Conservation (phyloP, 495 filamentous ascomycete species). For the Lasiosphaeria hispida region DNA sequence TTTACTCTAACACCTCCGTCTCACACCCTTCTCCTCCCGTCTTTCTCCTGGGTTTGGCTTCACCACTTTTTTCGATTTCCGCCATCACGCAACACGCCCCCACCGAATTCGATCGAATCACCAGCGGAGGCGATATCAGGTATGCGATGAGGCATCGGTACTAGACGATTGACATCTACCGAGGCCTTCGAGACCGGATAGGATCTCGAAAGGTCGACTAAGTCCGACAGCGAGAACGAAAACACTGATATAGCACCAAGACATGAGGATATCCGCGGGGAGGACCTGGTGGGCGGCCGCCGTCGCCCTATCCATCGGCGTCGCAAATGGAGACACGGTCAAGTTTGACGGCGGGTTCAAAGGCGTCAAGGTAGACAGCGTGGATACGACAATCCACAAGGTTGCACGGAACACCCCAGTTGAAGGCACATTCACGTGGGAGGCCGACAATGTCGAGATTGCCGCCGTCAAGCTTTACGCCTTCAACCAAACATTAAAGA, state of each 20-base stretch:
- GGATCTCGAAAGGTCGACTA: neutral
- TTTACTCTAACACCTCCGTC: neutral
- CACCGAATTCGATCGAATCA: neutral
- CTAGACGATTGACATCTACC: too few species aligned
- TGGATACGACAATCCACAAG: too few species aligned
- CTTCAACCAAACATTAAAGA: neutral
- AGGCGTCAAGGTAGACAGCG: too few species aligned
- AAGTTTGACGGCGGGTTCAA: neutral
- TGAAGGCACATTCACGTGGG: neutral
- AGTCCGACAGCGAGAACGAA: neutral
- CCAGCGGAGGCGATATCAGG: neutral
- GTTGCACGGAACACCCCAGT: too few species aligned
- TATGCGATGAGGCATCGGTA: too few species aligned
- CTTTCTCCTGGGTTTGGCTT: neutral
- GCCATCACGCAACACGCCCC: neutral
- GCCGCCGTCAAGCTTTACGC: neutral
- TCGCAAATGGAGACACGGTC: constrained; percentile 2
- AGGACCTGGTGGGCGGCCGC: constrained; percentile 18
- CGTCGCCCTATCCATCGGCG: constrained; percentile 6
- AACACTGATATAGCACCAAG: neutral
- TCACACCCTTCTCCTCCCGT: neutral
- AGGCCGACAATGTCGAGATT: neutral
- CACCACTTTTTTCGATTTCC: constrained; percentile 1
- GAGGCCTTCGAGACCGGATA: too few species aligned
- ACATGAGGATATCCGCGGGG: constrained; percentile 21